These are phyloP conservation scores for Sutorius eximius DNA, from an alignment of 1,284 basidiomycete species.

Conservation along the genomic window DNA sequence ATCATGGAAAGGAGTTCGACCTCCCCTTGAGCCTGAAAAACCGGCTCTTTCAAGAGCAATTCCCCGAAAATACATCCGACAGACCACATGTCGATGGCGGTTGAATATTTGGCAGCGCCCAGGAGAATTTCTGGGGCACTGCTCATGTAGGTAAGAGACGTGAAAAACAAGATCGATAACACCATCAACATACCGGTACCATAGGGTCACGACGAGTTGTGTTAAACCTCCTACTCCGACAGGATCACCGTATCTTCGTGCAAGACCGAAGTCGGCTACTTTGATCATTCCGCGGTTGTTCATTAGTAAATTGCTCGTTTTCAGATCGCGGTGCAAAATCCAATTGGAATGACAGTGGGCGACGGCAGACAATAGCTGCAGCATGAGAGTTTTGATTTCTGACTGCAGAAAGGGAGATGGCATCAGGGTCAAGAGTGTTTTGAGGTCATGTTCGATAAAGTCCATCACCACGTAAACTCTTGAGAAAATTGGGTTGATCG, in stretches of 20 bases:
- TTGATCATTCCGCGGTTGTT: constrained; percentile 98
- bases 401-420: constrained; percentile 93
- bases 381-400: constrained; percentile 96
- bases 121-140: constrained; percentile 96
- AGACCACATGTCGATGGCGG: constrained; percentile 98
- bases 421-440: constrained; percentile 92
- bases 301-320: constrained; percentile 97
- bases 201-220: constrained; percentile 95
- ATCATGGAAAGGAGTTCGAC: constrained; percentile 92
- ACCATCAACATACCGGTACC: constrained; percentile 82
- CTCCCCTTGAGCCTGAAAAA: constrained; percentile 96
- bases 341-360: constrained; percentile 92
- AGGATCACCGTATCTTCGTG: constrained; percentile 93
- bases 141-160: constrained; percentile 12
- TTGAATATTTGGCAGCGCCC: constrained; percentile 90
- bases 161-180: constrained; percentile 9
- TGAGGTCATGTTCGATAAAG: constrained; percentile 99
- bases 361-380: constrained; percentile 92
- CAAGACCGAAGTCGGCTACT: constrained; percentile 97
- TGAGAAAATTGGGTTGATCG: constrained; percentile 28
- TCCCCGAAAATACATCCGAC: constrained; percentile 99
- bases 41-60: constrained; percentile 87
- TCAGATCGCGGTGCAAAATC: constrained; percentile 97
- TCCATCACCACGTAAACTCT: constrained; percentile 99
- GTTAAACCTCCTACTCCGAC: constrained; percentile 92